Evolutionary conservation across 306 rosid species (phyloP), one percentile per base, ranked within the genome.

Genomic region (Cicer yamashitae): DNA sequence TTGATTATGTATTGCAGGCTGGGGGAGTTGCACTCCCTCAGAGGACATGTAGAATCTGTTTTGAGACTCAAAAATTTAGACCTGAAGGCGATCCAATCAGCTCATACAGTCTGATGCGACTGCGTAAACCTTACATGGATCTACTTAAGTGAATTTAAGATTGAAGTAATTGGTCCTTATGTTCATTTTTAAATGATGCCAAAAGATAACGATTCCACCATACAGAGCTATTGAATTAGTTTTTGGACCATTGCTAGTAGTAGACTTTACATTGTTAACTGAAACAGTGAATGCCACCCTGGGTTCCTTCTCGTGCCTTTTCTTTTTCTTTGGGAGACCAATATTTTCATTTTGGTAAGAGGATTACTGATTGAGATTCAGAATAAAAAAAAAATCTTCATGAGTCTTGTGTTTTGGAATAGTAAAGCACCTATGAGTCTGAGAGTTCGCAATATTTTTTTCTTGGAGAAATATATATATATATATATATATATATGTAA

Each of bases 41-140:
- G 86, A 82, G 97, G 97, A 70, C 96, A 91, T 75, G 76, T 91
- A 69, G 93, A 91, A 48, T 91, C 93, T 44, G 90, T 89, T 17
- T 44, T 82, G 53, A 89, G 96, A 83, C 94, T 91, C 13, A 91
- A 91, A 52, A 91, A 86, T 3, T 79, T 91, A 71, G 91, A 89
- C 79, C 66, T 48, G 38, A 73, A 20, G 20, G 25, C 60, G 18
- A 78, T 91, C 67, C 81, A 78, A 80, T 59, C 93, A 56, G 87
- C 96, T 44, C 88, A 91, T 72, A 91, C 96, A 53, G 89, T 91
- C 57, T 91, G 77, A 89, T 68, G 66, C 50, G 20, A 75, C 50
- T 1, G 10, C 10, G 25, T 43, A 45, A 73, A 60, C 34, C 15
- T 4, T 52, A 0, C 14, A 43, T 67, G 62, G 17, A 70, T 4